A percentile compares a stretch with the other conserved stretches of the same genome.
These are phyloP conservation scores for Venturia aucupariae DNA, from an alignment of 2,329 filamentous ascomycete species.

Conservation along the genomic window DNA sequence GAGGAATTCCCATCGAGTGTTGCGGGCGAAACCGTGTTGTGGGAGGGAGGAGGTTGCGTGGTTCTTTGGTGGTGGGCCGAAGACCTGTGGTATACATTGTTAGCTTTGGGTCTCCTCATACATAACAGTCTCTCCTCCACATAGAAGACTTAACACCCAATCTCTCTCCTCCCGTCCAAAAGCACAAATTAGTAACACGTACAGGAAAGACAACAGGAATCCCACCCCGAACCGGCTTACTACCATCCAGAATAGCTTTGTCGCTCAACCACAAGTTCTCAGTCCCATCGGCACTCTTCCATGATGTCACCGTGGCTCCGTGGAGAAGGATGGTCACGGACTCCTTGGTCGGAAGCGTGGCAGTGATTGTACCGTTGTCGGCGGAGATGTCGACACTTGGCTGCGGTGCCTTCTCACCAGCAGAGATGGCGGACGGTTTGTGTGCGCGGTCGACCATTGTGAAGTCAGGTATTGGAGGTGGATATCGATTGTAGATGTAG, in stretches of 20 bases:
- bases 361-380: conserved; percentile 63
- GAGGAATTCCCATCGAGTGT: conserved; percentile 84
- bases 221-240: conserved; percentile 81
- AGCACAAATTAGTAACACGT: conserved; percentile 26
- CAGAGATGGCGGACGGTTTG: conserved; percentile 69
- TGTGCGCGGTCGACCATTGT: conserved; percentile 74
- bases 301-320: conserved; percentile 86
- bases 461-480: neutral
- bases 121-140: no score
- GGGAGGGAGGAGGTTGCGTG: conserved; percentile 70
- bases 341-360: conserved; percentile 76
- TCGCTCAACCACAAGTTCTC: conserved; percentile 86
- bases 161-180: no score
- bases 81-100: conserved; percentile 37
- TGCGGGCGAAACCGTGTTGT: conserved; percentile 92
- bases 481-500: no score
- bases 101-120: neutral
- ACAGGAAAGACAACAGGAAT: conserved; percentile 92
- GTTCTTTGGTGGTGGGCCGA: conserved; percentile 71
- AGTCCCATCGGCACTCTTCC: conserved; percentile 65
- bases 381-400: conserved; percentile 69
- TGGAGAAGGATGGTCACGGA: conserved; percentile 78
- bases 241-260: conserved; percentile 71
- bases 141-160: no score
- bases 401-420: conserved; percentile 55